Evolutionary conservation across 768 basidiomycete species (phyloP).

Genomic region (Dentipellis sp.): DNA sequence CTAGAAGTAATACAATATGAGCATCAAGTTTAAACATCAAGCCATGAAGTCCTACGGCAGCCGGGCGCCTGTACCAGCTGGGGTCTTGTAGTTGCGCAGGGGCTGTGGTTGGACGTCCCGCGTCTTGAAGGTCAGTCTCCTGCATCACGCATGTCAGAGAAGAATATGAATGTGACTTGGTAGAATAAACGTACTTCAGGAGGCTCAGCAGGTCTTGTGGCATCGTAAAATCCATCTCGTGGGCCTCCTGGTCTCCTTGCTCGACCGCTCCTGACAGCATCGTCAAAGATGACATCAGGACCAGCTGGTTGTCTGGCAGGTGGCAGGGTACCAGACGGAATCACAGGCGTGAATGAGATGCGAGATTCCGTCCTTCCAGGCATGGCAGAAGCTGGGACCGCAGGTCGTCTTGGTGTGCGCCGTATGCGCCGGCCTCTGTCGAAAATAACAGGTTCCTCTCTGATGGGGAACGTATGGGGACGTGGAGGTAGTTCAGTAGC

Average conservation of each 20-base stretch:
- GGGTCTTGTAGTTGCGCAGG: background rate
- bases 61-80: background rate
- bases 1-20: too few relatives aligned
- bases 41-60: background rate
- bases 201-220: background rate
- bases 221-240: background rate
- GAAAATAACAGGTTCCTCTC: constrained; percentile 2
- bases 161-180: background rate
- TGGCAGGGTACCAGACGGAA: background rate
- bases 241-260: background rate
- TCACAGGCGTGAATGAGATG: background rate
- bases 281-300: background rate
- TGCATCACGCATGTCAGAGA: background rate
- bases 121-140: too few relatives aligned
- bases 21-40: too few relatives aligned
- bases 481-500: constrained; percentile 23
- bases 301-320: background rate
- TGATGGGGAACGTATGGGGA: constrained; percentile 6
- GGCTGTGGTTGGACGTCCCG: background rate
- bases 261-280: background rate
- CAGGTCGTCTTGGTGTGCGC: background rate
- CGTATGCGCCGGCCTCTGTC: background rate
- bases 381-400: background rate
- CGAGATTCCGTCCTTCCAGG: background rate
- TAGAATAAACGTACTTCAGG: background rate